Percentiles rank a stretch among this genome's conserved stretches.
phyloP scores from a whole-genome alignment of 352 stramenopile species.

The Globisporangium lucens region DNA sequence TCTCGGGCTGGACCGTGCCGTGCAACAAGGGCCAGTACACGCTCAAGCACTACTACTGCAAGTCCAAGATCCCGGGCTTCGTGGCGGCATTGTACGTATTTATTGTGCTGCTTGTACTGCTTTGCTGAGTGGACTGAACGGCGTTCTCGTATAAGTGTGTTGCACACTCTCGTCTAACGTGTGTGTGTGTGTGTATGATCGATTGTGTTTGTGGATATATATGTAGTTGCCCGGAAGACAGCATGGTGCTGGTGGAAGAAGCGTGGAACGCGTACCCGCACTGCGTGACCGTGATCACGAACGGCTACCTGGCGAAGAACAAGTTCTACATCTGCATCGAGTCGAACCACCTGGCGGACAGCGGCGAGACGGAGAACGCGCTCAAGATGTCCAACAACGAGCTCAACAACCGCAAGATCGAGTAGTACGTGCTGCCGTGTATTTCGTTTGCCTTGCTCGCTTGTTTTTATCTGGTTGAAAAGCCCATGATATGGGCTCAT shows the following conservation, averaged over 20 bases:
- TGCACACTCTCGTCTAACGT: not conserved
- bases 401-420: conserved; percentile 69
- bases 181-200: not conserved
- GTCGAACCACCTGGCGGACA: conserved; percentile 66
- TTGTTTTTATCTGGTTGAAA: not conserved
- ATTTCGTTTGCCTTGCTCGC: not conserved
- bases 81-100: conserved; percentile 70
- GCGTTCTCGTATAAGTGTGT: not conserved
- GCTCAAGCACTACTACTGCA: conserved; percentile 88
- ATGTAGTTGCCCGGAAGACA: conserved; percentile 74
- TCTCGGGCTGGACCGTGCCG: conserved; percentile 72
- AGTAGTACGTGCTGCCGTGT: conserved; percentile 43
- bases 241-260: conserved; percentile 84
- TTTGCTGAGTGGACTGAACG: not conserved
- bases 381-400: conserved; percentile 65
- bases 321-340: conserved; percentile 89
- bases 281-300: conserved; percentile 84
- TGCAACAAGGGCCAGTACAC: conserved; percentile 85
- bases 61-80: conserved; percentile 80
- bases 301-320: conserved; percentile 81
- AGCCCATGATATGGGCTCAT: not conserved
- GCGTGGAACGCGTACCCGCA: conserved; percentile 87
- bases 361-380: conserved; percentile 61
- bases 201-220: conserved; percentile 2
- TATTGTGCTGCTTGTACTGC: not conserved